Conservation (phyloP, 495 filamentous ascomycete species). For the Thozetella sp. region DNA sequence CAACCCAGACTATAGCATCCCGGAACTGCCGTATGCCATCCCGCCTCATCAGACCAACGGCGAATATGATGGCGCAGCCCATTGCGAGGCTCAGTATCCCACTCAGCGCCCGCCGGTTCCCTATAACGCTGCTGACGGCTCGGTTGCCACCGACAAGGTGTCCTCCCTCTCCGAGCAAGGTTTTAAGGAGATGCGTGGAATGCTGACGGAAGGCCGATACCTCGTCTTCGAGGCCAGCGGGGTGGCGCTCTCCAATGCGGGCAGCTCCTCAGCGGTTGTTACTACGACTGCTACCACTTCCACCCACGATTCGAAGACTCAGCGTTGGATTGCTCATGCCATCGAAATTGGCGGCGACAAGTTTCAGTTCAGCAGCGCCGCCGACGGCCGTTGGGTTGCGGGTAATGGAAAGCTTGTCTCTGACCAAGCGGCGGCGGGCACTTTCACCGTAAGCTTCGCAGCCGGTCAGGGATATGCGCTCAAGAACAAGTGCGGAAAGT, state of each 20-base stretch:
- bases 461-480: conserved; percentile 44
- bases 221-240: conserved; percentile 82
- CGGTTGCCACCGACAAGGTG: conserved; percentile 8
- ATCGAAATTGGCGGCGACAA: conserved; percentile 34
- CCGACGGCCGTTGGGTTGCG: conserved; percentile 46
- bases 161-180: conserved; percentile 40
- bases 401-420: conserved; percentile 19
- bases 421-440: conserved; percentile 24
- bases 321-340: conserved; percentile 55
- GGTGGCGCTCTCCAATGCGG: conserved; percentile 79
- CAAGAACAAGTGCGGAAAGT: conserved; percentile 29
- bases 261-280: conserved; percentile 67
- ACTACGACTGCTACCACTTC: conserved; percentile 29
- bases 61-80: conserved; percentile 40
- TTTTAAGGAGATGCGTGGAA: conserved; percentile 52
- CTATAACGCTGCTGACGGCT: conserved; percentile 39
- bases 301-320: conserved; percentile 36
- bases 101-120: conserved; percentile 44
- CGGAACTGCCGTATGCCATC: conserved; percentile 40
- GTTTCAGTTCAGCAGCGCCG: conserved; percentile 50
- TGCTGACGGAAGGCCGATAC: conserved; percentile 56
- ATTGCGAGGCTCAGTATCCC: conserved; percentile 40
- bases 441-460: conserved; percentile 38
- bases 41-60: conserved; percentile 35
- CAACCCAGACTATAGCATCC: conserved; percentile 49